Evolutionary conservation across 768 basidiomycete genomes (phyloP), one percentile per base, ranked within the genome.

Genomic region (Coprinopsis strossmayeri): DNA sequence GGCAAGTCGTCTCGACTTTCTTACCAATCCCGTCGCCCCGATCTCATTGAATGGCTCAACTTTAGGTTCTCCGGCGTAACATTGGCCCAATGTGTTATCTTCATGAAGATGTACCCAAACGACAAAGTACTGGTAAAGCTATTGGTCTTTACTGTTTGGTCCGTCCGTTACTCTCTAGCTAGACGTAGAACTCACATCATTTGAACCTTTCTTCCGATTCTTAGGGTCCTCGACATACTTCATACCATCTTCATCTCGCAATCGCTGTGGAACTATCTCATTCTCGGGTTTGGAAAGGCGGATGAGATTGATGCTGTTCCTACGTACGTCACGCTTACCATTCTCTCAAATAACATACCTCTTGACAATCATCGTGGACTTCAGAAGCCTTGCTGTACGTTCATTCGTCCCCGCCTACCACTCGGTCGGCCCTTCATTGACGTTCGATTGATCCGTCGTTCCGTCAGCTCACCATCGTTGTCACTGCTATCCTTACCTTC

Each of bases 231-330:
- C 15, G 73, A 74, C 47, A 60, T 60, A 5, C 53, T 56, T 1
- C 73, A 74, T 50, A 71, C 69, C 0, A 53, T 51, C 12, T 61
- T 69, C 47, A 67, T 73, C 23, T 70, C 69, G 64, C 52, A 58
- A 3, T 60, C 68, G 2, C 50, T 70, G 10, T 75, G 72, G 69
- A 55, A 67, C 25, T 71, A 70, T 49, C 49, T 71, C 4, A 69
- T 72, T 23, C 45, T 43, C 0, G 49, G 65, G 30, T 70, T 64
- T 50, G 69, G 68, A 1, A 23, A 57, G 5, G 5, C 42, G 2
- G 50, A 51, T 1, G 47, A 48, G 13, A 65, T 69, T 13, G 61
- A 69, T 28, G 47, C 49, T 7, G 70, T 74, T 28, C 62, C 67
- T 20, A 68, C 67, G 70, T 70, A 40, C 17, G 59, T 55, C 38